phyloP scores from a whole-genome alignment of 805 yeast species.

The Monosporozyma aquatica region DNA sequence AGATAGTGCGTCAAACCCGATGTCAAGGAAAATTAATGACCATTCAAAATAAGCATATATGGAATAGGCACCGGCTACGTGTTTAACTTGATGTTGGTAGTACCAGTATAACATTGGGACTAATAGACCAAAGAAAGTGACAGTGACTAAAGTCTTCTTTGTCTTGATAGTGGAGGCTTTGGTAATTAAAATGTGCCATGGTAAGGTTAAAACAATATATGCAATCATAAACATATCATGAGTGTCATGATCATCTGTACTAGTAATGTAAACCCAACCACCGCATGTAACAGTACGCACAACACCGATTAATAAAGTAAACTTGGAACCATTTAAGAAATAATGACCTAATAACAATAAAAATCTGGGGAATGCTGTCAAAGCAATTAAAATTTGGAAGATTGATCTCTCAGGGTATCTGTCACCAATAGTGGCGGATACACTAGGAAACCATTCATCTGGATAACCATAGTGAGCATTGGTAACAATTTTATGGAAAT shows the following conservation, averaged over 20 bases:
- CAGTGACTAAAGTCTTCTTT: conserved; percentile 43
- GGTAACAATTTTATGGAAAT: conserved; percentile 78
- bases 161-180: conserved; percentile 37
- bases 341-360: conserved; percentile 40
- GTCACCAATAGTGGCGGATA: conserved; percentile 94
- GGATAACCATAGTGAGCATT: conserved; percentile 88
- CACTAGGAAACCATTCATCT: conserved; percentile 98
- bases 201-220: conserved; percentile 80
- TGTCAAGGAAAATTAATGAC: conserved; percentile 75
- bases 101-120: conserved; percentile 82
- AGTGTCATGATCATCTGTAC: conserved; percentile 93
- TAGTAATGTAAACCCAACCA: conserved; percentile 96
- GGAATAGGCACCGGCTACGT: conserved; percentile 88
- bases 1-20: conserved; percentile 78
- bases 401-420: conserved; percentile 91
- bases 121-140: conserved; percentile 58
- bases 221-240: conserved; percentile 94
- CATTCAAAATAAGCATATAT: conserved; percentile 92
- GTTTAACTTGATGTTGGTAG: conserved; percentile 86
- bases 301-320: conserved; percentile 44
- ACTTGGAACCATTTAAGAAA: conserved; percentile 30
- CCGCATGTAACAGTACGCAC: conserved; percentile 93
- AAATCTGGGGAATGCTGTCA: conserved; percentile 90
- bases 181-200: conserved; percentile 72
- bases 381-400: conserved; percentile 83